These are phyloP conservation scores for Monosporascus sp. DNA, from an alignment of 2,329 filamentous ascomycete species.

Conservation along the genomic window DNA sequence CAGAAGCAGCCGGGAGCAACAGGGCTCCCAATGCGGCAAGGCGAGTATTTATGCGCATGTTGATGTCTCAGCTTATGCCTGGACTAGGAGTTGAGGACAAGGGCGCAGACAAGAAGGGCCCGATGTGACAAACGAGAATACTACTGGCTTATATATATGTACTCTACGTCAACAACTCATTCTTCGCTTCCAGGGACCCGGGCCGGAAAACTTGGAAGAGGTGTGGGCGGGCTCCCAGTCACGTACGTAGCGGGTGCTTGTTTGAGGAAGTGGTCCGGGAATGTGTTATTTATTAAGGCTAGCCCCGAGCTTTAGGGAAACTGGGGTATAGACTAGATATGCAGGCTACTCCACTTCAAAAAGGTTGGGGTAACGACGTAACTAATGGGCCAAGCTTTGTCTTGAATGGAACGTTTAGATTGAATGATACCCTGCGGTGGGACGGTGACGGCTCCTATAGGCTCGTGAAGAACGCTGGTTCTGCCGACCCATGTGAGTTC, in stretches of 20 bases:
- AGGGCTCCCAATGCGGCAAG: constrained; percentile 24
- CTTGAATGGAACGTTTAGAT: background rate
- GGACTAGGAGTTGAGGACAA: background rate
- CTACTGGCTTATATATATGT: background rate
- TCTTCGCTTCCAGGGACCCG: constrained; percentile 9
- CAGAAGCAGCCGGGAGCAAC: constrained; percentile 25
- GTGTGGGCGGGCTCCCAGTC: background rate
- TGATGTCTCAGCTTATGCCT: background rate
- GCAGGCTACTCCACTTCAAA: constrained; percentile 25
- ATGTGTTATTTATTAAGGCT: background rate
- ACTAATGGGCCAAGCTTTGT: constrained; percentile 10
- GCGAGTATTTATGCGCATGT: constrained; percentile 24
- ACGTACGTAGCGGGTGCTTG: background rate
- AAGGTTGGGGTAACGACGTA: constrained; percentile 24
- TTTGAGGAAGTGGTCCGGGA: background rate
- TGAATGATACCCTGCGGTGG: background rate
- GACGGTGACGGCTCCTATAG: no score
- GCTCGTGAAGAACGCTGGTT: no score
- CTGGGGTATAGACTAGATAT: background rate
- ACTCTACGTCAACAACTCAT: constrained; percentile 2
- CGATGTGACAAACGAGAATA: background rate
- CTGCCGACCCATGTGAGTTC: no score
- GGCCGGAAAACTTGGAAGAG: constrained; percentile 9
- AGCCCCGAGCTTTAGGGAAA: background rate
- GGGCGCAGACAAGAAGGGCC: background rate